Conservation (phyloP, 2,329 filamentous ascomycete genomes). For the Scopulariopsis brevicaulis region DNA sequence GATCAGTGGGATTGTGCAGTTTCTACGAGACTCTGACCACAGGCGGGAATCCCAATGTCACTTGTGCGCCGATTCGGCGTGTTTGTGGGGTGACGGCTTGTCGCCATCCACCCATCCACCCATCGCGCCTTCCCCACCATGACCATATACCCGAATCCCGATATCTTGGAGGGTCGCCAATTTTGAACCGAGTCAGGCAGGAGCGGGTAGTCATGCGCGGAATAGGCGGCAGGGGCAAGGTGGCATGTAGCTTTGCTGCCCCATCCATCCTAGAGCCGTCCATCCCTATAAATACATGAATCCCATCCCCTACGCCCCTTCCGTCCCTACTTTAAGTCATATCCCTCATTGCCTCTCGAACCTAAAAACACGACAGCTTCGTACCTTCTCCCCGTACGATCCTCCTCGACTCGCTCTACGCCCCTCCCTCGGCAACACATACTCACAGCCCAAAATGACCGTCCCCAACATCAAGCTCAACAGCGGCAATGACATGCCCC, state of each 20-base stretch:
- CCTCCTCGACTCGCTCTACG: not conserved
- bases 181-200: not conserved
- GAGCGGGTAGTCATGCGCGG: not conserved
- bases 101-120: not conserved
- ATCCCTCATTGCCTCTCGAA: not conserved
- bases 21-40: not conserved
- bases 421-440: not conserved
- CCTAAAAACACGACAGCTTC: not conserved
- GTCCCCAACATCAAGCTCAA: constrained; percentile 41
- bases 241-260: not conserved
- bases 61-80: not conserved
- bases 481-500: constrained; percentile 59
- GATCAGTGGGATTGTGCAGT: not conserved
- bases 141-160: not conserved
- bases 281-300: not conserved
- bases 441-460: constrained; percentile 5
- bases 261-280: not conserved
- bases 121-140: not conserved
- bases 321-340: not conserved
- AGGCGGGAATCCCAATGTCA: not conserved
- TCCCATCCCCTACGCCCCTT: not conserved
- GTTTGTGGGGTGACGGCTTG: not conserved
- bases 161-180: not conserved
- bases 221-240: not conserved
- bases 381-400: not conserved